Evolutionary conservation across 352 stramenopile genomes (phyloP).

Genomic region (Pythium apleroticum): DNA sequence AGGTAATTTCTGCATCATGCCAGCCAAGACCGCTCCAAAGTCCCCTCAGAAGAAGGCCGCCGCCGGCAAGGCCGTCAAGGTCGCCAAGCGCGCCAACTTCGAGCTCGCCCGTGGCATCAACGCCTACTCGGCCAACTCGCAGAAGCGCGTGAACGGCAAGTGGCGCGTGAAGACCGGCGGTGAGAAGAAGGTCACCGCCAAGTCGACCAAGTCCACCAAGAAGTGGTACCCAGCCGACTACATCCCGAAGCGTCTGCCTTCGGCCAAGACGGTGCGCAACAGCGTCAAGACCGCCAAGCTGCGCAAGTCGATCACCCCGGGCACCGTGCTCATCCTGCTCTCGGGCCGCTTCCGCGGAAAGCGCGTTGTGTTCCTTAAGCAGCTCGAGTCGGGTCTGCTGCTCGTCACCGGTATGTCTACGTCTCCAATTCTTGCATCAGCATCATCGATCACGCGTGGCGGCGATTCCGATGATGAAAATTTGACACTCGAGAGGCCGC

Average conservation of each 20-base stretch:
- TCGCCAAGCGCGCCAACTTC: slow-evolving; percentile 57
- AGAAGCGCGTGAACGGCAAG: slow-evolving; percentile 59
- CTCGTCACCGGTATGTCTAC: slow-evolving; percentile 83
- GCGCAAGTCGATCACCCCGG: slow-evolving; percentile 95
- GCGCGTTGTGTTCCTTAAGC: slow-evolving; percentile 98
- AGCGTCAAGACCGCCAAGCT: slow-evolving; percentile 92
- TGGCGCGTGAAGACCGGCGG: slow-evolving; percentile 33
- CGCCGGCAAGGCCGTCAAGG: slow-evolving; percentile 21
- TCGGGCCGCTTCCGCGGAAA: slow-evolving; percentile 98
- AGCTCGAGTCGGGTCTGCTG: slow-evolving; percentile 94
- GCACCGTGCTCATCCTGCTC: slow-evolving; percentile 98
- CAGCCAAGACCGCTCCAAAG: slow-evolving; percentile 27
- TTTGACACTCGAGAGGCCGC: slow-evolving; percentile 33
- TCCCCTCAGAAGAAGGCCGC: slow-evolving; percentile 28
- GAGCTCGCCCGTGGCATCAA: slow-evolving; percentile 75
- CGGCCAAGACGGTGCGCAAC: slow-evolving; percentile 78
- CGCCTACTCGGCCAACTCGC: slow-evolving; percentile 67
- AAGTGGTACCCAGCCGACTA: slow-evolving; percentile 76
- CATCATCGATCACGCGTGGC: not conserved
- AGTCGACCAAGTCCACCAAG: slow-evolving; percentile 36
- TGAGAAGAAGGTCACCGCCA: slow-evolving; percentile 33
- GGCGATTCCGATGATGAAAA: slow-evolving; percentile 35
- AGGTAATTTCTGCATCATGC: slow-evolving; percentile 33
- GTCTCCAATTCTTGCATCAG: not conserved
- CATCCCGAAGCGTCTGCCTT: slow-evolving; percentile 71